Percentiles rank a stretch among this genome's conserved stretches.
Conservation (phyloP, 768 basidiomycete species). For the Pisolithus albus region DNA sequence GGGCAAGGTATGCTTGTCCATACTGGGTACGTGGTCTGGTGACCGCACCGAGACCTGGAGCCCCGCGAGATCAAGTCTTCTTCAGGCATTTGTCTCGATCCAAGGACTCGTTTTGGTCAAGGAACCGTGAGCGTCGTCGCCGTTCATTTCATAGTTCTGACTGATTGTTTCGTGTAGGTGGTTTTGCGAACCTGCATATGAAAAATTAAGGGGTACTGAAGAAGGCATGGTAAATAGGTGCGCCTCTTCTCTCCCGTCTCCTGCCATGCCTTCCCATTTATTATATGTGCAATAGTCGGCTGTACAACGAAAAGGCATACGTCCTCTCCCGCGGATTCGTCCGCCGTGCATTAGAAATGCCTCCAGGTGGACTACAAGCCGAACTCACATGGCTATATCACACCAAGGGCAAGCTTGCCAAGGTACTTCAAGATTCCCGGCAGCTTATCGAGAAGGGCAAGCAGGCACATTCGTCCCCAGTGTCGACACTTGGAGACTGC, state of each 20-base stretch:
- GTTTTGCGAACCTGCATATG: constrained; percentile 92
- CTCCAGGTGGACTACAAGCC: constrained; percentile 58
- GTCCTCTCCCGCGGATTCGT: constrained; percentile 87
- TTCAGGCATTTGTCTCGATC: constrained; percentile 91
- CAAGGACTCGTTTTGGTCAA: constrained; percentile 91
- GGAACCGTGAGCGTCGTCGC: constrained; percentile 62
- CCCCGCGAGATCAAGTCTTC: constrained; percentile 71
- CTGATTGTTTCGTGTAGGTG: constrained; percentile 39
- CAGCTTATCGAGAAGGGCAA: constrained; percentile 66
- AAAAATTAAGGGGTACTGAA: constrained; percentile 84
- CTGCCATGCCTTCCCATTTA: background rate
- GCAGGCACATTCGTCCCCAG: constrained; percentile 12
- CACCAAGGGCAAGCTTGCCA: constrained; percentile 53
- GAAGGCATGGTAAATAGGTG: constrained; percentile 86
- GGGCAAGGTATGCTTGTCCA: constrained; percentile 89
- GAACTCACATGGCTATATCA: constrained; percentile 76
- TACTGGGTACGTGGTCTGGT: constrained; percentile 88
- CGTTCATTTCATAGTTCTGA: background rate
- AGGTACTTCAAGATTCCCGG: constrained; percentile 59
- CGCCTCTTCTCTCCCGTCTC: constrained; percentile 5
- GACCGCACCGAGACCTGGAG: constrained; percentile 88
- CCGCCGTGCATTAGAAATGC: constrained; percentile 79
- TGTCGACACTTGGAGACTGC: constrained; percentile 20
- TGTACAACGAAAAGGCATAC: constrained; percentile 92
- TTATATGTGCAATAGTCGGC: constrained; percentile 45